Conservation (phyloP, 306 rosid genomes). For the Gillenia trifoliata region DNA sequence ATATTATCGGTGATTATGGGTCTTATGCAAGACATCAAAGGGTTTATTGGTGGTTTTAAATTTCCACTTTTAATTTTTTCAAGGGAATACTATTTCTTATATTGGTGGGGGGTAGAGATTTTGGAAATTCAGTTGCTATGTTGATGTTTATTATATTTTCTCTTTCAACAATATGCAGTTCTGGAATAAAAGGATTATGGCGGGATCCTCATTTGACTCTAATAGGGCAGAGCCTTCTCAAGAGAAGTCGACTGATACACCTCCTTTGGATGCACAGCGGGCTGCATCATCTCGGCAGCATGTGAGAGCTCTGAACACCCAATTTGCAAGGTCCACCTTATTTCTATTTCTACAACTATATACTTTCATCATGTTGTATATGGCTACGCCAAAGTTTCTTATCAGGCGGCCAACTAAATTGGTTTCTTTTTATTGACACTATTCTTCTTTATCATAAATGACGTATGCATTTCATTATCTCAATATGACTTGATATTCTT, state of each 20-base stretch:
- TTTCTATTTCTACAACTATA: constrained; percentile 5
- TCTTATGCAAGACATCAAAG: not conserved
- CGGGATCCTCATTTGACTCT: constrained; percentile 60
- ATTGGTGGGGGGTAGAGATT: not conserved
- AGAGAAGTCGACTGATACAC: constrained; percentile 31
- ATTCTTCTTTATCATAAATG: not conserved
- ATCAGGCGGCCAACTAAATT: not conserved
- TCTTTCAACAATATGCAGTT: constrained; percentile 52
- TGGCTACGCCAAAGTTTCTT: not conserved
- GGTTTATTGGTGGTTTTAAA: not conserved
- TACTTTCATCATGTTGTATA: constrained; percentile 14
- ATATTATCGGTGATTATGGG: not conserved
- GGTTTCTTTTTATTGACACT: not conserved
- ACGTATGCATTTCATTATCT: not conserved
- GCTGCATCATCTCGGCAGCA: constrained; percentile 90
- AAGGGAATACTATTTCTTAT: not conserved
- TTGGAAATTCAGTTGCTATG: not conserved
- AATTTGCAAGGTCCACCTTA: constrained; percentile 83
- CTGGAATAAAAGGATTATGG: constrained; percentile 74
- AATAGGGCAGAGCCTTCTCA: constrained; percentile 79
- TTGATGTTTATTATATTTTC: constrained; percentile 24
- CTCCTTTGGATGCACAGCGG: constrained; percentile 54
- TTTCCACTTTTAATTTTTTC: not conserved
- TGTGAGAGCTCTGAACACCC: constrained; percentile 98
- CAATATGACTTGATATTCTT: constrained; percentile 7